Conservation (phyloP, 345 rosid genomes). For the Citrus inodora region DNA sequence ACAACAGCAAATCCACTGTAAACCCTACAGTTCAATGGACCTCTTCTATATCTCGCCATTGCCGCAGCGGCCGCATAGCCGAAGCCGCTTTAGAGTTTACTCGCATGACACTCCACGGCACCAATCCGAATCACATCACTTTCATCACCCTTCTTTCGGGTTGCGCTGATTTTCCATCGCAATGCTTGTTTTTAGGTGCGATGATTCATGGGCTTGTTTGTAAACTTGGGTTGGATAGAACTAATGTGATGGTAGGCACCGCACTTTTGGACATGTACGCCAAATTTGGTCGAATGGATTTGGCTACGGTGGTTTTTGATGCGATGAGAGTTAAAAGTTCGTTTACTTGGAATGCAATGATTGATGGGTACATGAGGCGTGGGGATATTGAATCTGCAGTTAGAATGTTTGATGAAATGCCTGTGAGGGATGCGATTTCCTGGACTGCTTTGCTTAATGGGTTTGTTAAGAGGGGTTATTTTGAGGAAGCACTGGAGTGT, state of each 20-base stretch:
- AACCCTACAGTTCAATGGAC: constrained; percentile 61
- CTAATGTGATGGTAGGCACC: constrained; percentile 66
- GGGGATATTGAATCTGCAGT: constrained; percentile 42
- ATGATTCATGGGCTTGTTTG: constrained; percentile 56
- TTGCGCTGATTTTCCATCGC: constrained; percentile 38
- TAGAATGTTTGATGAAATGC: constrained; percentile 57
- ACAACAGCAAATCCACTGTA: constrained; percentile 9
- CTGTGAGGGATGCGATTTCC: constrained; percentile 48
- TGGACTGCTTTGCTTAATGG: constrained; percentile 85
- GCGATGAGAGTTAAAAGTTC: constrained; percentile 43
- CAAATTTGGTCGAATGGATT: constrained; percentile 36
- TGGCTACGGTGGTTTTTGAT: constrained; percentile 58
- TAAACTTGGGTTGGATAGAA: constrained; percentile 49
- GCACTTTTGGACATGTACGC: constrained; percentile 60
- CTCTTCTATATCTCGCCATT: constrained; percentile 57
- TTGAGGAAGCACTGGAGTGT: constrained; percentile 52
- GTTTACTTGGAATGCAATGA: constrained; percentile 74
- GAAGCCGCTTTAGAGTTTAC: constrained; percentile 52
- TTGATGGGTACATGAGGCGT: constrained; percentile 55
- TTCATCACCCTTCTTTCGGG: constrained; percentile 51
- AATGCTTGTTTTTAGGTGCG: constrained; percentile 38
- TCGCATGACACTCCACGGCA: constrained; percentile 52
- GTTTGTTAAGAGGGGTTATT: constrained; percentile 43
- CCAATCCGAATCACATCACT: constrained; percentile 66
- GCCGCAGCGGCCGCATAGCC: constrained; percentile 51